Evolutionary conservation across 495 filamentous ascomycete genomes (phyloP).

Genomic region (Bacidia gigantensis): DNA sequence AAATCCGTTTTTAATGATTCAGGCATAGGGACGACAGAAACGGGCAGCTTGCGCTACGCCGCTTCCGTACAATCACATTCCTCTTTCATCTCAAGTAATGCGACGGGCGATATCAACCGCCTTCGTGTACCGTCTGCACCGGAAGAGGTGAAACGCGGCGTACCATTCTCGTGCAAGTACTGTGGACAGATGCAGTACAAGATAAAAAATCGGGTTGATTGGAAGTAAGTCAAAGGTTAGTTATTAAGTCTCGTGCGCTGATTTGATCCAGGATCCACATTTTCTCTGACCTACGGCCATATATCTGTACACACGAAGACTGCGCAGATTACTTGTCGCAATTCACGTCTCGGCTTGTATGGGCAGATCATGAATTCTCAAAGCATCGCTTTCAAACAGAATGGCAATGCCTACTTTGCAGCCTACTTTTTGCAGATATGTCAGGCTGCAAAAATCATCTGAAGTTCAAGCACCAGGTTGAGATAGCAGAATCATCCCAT

Average conservation of each 20-base stretch:
- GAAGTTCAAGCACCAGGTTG: not conserved
- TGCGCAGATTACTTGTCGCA: slow-evolving; percentile 16
- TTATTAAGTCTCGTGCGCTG: not conserved
- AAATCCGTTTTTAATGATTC: slow-evolving; percentile 14
- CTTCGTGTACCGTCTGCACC: slow-evolving; percentile 13
- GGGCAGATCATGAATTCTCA: slow-evolving; percentile 22
- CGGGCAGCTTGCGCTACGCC: slow-evolving; percentile 5
- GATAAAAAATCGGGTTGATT: slow-evolving; percentile 14
- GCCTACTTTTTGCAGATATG: not conserved
- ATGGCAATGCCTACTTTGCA: slow-evolving; percentile 14
- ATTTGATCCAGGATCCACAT: slow-evolving; percentile 19
- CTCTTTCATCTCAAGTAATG: slow-evolving; percentile 12
- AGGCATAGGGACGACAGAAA: slow-evolving; percentile 10
- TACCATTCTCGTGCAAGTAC: slow-evolving; percentile 10
- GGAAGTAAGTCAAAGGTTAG: slow-evolving; percentile 11
- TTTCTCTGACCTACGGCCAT: slow-evolving; percentile 23
- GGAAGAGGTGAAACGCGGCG: slow-evolving; percentile 3
- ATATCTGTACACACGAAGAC: slow-evolving; percentile 22
- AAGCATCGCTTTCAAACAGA: slow-evolving; percentile 13
- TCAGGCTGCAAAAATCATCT: slow-evolving; percentile 10
- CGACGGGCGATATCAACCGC: not conserved
- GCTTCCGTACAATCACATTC: slow-evolving; percentile 6
- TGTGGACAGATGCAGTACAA: slow-evolving; percentile 3
- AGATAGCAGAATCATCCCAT: not conserved
- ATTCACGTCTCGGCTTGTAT: slow-evolving; percentile 17